Evolutionary conservation across 2,329 filamentous ascomycete genomes (phyloP).

Genomic region (Colletotrichum sp.): DNA sequence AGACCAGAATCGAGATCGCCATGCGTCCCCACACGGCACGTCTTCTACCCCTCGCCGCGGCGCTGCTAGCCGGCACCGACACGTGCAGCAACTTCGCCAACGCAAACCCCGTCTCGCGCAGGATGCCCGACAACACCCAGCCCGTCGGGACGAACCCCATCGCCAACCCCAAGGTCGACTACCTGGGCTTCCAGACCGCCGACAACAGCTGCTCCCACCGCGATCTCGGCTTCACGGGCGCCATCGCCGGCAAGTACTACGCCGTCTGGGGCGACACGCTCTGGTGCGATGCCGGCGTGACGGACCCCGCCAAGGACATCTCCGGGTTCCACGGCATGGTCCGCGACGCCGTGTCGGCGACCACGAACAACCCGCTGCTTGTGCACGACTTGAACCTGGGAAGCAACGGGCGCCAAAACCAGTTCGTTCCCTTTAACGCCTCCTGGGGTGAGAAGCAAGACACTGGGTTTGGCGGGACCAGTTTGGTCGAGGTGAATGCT

Average conservation of each 20-base stretch:
- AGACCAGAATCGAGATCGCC: neutral
- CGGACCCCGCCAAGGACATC: conserved; percentile 30
- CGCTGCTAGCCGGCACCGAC: neutral
- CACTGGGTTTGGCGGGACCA: conserved; percentile 43
- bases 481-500: conserved; percentile 38
- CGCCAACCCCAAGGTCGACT: conserved; percentile 27
- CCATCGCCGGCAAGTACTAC: conserved; percentile 40
- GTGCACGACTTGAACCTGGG: conserved; percentile 41
- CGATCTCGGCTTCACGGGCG: conserved; percentile 41
- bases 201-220: conserved; percentile 41
- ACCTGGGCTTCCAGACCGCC: conserved; percentile 39
- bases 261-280: conserved; percentile 40
- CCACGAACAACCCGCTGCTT: conserved; percentile 37
- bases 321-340: conserved; percentile 45
- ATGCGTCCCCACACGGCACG: neutral
- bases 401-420: conserved; percentile 35
- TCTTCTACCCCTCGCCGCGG: neutral
- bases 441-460: conserved; percentile 38
- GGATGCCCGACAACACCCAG: conserved; percentile 39
- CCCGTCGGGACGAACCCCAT: conserved; percentile 40
- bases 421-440: conserved; percentile 40
- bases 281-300: conserved; percentile 38
- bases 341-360: conserved; percentile 37
- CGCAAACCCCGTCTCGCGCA: neutral
- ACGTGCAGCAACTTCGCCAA: neutral